Evolutionary conservation across 2,329 filamentous ascomycete species (phyloP).

Genomic region (Penicillium sp.): DNA sequence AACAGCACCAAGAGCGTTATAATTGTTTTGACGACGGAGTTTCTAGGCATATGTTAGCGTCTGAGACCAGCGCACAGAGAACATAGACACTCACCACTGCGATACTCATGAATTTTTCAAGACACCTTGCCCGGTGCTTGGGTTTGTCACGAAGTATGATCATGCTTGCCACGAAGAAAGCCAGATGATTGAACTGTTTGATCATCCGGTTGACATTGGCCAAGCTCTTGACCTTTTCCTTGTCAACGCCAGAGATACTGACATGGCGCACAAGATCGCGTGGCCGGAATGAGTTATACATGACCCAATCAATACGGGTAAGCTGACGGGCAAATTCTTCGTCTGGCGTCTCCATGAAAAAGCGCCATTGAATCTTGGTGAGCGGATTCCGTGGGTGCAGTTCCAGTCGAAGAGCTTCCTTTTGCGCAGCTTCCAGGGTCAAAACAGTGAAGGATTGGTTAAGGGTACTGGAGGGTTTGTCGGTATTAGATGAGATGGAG

Average conservation of each 20-base stretch:
- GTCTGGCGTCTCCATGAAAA: constrained; percentile 82
- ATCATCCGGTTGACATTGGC: constrained; percentile 94
- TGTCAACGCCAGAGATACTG: constrained; percentile 60
- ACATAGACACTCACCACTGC: constrained; percentile 52
- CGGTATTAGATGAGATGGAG: constrained; percentile 40
- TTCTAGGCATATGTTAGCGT: constrained; percentile 50
- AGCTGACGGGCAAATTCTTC: constrained; percentile 87
- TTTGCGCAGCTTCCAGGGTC: constrained; percentile 70
- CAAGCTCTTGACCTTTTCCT: constrained; percentile 65
- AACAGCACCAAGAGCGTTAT: constrained; percentile 92
- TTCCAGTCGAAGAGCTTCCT: constrained; percentile 70
- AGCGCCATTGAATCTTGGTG: constrained; percentile 83
- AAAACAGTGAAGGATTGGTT: constrained; percentile 46
- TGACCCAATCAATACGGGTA: constrained; percentile 95
- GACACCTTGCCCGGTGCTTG: constrained; percentile 85
- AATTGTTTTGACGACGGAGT: constrained; percentile 90
- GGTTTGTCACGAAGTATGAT: constrained; percentile 89
- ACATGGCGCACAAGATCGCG: constrained; percentile 92
- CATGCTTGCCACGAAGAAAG: constrained; percentile 79
- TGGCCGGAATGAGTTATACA: constrained; percentile 93
- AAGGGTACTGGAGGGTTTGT: constrained; percentile 39
- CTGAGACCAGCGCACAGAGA: background rate
- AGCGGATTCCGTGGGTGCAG: constrained; percentile 69
- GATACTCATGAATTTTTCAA: constrained; percentile 95
- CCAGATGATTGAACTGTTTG: constrained; percentile 83